Conservation (phyloP, 2,329 filamentous ascomycete species). For the Alternaria alternata region DNA sequence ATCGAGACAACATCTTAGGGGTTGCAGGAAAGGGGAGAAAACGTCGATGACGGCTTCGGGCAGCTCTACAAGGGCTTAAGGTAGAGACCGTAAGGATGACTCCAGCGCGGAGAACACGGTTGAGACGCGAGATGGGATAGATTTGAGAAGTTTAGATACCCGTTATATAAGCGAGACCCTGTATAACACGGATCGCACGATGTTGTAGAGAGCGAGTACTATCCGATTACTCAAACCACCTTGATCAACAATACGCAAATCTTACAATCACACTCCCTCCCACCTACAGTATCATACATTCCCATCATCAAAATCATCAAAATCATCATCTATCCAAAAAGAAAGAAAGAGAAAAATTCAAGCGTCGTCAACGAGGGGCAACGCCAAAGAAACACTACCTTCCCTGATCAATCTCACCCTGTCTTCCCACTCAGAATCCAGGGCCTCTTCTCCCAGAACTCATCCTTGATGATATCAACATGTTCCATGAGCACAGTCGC, state of each 20-base stretch:
- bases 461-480: slow-evolving; percentile 92
- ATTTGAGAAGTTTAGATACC: neutral
- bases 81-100: neutral
- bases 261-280: neutral
- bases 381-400: neutral
- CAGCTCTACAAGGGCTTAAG: neutral
- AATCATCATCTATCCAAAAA: neutral
- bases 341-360: slow-evolving; percentile 1
- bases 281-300: neutral
- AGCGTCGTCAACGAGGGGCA: neutral
- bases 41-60: neutral
- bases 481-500: slow-evolving; percentile 84
- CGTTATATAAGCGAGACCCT: neutral
- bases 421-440: slow-evolving; percentile 66
- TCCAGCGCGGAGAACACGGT: neutral
- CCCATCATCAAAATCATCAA: neutral
- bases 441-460: slow-evolving; percentile 88
- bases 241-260: neutral
- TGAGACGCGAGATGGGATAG: neutral
- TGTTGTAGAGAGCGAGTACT: neutral
- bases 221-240: neutral
- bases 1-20: neutral
- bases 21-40: neutral
- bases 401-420: slow-evolving; percentile 15
- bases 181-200: neutral